Evolutionary conservation across 2,329 filamentous ascomycete genomes (phyloP), one percentile per base, ranked within the genome.

Genomic region (Calonectria pseudoturangicola): DNA sequence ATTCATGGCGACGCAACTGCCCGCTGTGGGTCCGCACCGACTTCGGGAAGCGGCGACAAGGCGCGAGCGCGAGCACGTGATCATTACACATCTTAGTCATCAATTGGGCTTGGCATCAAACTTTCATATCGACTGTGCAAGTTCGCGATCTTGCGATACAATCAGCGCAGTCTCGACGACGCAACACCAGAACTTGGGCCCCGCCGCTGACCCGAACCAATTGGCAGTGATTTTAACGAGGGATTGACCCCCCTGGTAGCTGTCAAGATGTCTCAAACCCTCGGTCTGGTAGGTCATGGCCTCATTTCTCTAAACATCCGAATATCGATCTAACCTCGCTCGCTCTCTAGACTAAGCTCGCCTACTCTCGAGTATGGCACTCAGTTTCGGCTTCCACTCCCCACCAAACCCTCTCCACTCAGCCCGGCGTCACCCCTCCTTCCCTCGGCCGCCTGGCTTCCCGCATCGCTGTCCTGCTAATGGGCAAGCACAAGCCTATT

Each of bases 401-500:
- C 84, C 91, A 93, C 81, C 85, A 88, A n/a, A 88, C 85, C 18
- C 90, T 93, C 79, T 92, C 86, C 79, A 92, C 86, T 73, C 88
- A 84, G 83, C 89, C 79, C 77, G 86, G 88, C 78, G 84, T 92
- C 28, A 92, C 92, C 25, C 89, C 92, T 21, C 95, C 95, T 16
- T 92, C 95, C n/a, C 93, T 98, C 48, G 96, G 96, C 79, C 95
- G 96, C 50, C 90, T 98, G 65, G 96, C 96, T 74, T 95, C 93
- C 66, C 92, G 93, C 75, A 98, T 98, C 84, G 96, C 96, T 74
- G 88, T 93, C 67, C 89, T 95, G 73, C 92, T 98, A 66, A 98
- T 98, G 96, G 97, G 97, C 87, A 99, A 99, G 89, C 94, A 99
- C 90, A 99, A 99, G 87, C 97, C 97, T 27, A 98, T 97, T 85